Base-by-base conservation (phyloP, 2,329 filamentous ascomycete genomes). In the Aspergillus calidoustus region DNA sequence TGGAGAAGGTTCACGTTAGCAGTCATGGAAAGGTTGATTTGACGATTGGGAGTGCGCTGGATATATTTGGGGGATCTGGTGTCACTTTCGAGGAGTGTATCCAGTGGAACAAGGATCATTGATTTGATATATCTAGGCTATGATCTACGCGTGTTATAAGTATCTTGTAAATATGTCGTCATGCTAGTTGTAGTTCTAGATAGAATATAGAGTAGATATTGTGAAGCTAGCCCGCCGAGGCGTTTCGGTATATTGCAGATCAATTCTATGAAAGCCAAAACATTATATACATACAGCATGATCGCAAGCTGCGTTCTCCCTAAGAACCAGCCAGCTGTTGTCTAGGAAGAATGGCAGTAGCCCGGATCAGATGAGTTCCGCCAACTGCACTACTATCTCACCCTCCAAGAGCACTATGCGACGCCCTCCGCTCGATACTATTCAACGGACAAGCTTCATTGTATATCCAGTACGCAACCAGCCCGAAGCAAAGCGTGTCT, bases 21-120 rank as follows among this genome's bases (percentile, higher is more conserved):
- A 97, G 94, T 76, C 77, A 79, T 41, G 93, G 92, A 30, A 92
- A 88, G 74, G 89, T 98, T 23, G 93, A 99, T 74, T 82, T 99
- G 69, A 99, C 95, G 0, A 98, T 98, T 73, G 95, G 95, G 13
- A 98, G 95, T 75, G 95, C 95, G 1, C 79, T 99, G 70, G 95
- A 99, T 79, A 93, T 97, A 67, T 99, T 99, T 76, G 95, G 95
- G 8, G 95, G 95, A 1, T 87, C 83, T 19, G 91, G 92, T 1
- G 92, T 97, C 57, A 92, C 86, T 64, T 93, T 98, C 73, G 89
- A 91, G 38, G 93, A 97, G 60, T 98, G 94, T 75, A 89, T 97
- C 41, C 81, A 83, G 69, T 99, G 95, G 95, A 98, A 98, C 74
- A 80, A 77, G 56, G 66, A 66, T 30, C 73, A 80, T 68, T 77